A percentile compares a stretch with the other conserved stretches of the same genome.
These are phyloP conservation scores for Tilletia setariae DNA, from an alignment of 1,284 basidiomycete species.

Conservation along the genomic window DNA sequence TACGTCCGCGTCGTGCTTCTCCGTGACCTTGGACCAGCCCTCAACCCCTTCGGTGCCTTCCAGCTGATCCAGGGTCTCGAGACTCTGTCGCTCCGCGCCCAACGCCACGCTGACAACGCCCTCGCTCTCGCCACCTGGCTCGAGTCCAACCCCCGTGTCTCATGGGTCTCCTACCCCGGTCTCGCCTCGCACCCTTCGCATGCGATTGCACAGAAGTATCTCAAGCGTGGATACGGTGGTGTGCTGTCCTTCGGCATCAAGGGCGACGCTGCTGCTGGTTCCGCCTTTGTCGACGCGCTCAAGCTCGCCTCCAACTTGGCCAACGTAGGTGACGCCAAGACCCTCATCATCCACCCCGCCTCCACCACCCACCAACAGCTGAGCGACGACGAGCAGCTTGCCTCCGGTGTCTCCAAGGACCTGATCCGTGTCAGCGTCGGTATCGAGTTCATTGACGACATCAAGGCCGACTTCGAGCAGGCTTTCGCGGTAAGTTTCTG, in stretches of 20 bases:
- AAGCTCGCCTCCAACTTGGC: slow-evolving; percentile 67
- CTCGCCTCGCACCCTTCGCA: slow-evolving; percentile 67
- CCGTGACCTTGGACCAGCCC: slow-evolving; percentile 70
- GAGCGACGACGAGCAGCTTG: slow-evolving; percentile 66
- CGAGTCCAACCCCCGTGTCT: slow-evolving; percentile 67
- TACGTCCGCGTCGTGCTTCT: slow-evolving; percentile 72
- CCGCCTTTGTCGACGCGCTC: slow-evolving; percentile 70
- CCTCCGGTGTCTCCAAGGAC: slow-evolving; percentile 74
- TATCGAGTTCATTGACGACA: slow-evolving; percentile 72
- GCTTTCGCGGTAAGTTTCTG: slow-evolving; percentile 56
- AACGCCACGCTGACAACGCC: slow-evolving; percentile 73
- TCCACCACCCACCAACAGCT: slow-evolving; percentile 81
- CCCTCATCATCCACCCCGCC: slow-evolving; percentile 64
- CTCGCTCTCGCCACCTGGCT: slow-evolving; percentile 72
- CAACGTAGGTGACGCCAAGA: slow-evolving; percentile 51
- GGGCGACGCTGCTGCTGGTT: slow-evolving; percentile 65
- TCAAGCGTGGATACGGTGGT: slow-evolving; percentile 64
- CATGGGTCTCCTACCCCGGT: slow-evolving; percentile 81
- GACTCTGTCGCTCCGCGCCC: slow-evolving; percentile 73
- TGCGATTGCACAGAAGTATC: slow-evolving; percentile 61
- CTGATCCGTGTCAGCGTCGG: slow-evolving; percentile 74
- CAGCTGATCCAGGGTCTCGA: slow-evolving; percentile 80
- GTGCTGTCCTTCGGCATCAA: slow-evolving; percentile 78
- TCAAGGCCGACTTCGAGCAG: slow-evolving; percentile 74
- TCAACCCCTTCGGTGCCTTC: slow-evolving; percentile 81